These are phyloP conservation scores for Aspergillus sclerotiicarbonarius DNA, from an alignment of 495 filamentous ascomycete genomes.

Conservation along the genomic window DNA sequence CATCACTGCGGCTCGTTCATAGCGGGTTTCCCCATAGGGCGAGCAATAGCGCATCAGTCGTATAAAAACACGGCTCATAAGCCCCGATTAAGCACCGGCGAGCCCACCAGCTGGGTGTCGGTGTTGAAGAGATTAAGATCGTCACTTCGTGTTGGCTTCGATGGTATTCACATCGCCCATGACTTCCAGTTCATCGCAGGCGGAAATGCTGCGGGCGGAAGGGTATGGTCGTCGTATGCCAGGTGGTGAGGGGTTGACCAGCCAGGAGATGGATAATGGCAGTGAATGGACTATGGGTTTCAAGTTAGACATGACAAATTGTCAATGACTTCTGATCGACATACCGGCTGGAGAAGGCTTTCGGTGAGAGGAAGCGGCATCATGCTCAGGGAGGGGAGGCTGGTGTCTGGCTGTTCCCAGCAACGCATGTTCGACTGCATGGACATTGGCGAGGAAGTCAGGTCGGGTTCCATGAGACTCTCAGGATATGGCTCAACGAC, in stretches of 20 bases:
- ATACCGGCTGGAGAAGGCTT: slow-evolving; percentile 36
- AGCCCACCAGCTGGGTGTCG: background rate
- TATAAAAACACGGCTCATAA: background rate
- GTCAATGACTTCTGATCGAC: slow-evolving; percentile 12
- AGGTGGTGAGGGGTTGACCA: slow-evolving; percentile 41
- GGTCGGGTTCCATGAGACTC: slow-evolving; percentile 32
- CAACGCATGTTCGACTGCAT: slow-evolving; percentile 35
- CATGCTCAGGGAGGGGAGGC: slow-evolving; percentile 30
- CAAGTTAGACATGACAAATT: background rate
- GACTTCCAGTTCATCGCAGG: slow-evolving; percentile 9
- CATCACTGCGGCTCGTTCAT: background rate
- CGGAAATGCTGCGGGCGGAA: slow-evolving; percentile 13
- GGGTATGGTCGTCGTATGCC: slow-evolving; percentile 37
- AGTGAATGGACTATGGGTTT: slow-evolving; percentile 30
- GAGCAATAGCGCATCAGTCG: background rate
- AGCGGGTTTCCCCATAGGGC: background rate
- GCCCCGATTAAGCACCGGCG: background rate
- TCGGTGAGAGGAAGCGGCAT: slow-evolving; percentile 37
- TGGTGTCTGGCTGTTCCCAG: slow-evolving; percentile 34
- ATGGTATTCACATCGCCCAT: slow-evolving; percentile 13
- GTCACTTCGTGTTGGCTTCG: slow-evolving; percentile 1
- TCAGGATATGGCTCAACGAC: slow-evolving; percentile 39
- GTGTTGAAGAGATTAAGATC: background rate
- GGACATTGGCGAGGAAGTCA: slow-evolving; percentile 38
- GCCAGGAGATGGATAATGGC: slow-evolving; percentile 41